Evolutionary conservation across 1,284 basidiomycete genomes (phyloP).

Genomic region (Irpex lacteus): DNA sequence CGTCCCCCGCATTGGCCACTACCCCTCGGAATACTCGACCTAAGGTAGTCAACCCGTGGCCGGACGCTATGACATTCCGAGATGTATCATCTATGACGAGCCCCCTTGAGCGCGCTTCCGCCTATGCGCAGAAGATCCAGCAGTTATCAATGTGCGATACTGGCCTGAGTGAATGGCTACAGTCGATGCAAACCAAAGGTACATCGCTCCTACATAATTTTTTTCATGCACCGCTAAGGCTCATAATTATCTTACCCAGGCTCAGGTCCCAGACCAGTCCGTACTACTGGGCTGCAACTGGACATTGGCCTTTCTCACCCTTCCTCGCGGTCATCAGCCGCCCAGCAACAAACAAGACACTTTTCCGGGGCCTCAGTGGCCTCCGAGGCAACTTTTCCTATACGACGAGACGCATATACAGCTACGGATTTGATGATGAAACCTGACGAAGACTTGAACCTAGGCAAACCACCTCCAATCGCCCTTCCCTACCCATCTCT

Average conservation of each 20-base stretch:
- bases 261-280: neutral
- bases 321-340: slow-evolving; percentile 10
- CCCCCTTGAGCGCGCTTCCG: slow-evolving; percentile 68
- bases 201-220: slow-evolving; percentile 21
- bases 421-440: slow-evolving; percentile 69
- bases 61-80: slow-evolving; percentile 71
- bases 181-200: slow-evolving; percentile 57
- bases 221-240: neutral
- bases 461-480: slow-evolving; percentile 53
- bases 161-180: slow-evolving; percentile 78
- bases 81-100: slow-evolving; percentile 65
- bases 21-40: slow-evolving; percentile 15
- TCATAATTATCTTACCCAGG: slow-evolving; percentile 1
- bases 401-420: slow-evolving; percentile 68
- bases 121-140: slow-evolving; percentile 84
- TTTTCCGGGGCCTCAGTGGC: slow-evolving; percentile 67
- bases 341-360: slow-evolving; percentile 52
- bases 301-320: slow-evolving; percentile 17
- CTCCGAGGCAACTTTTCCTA: slow-evolving; percentile 76
- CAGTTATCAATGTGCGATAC: slow-evolving; percentile 77
- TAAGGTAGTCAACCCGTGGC: slow-evolving; percentile 52
- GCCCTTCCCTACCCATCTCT: slow-evolving; percentile 75
- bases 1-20: slow-evolving; percentile 30
- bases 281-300: slow-evolving; percentile 10
- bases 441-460: slow-evolving; percentile 41